A percentile compares a stretch with the other conserved stretches of the same genome.
These are phyloP conservation scores for Penicillium sp. DNA, from an alignment of 2,329 filamentous ascomycete species.

Conservation along the genomic window DNA sequence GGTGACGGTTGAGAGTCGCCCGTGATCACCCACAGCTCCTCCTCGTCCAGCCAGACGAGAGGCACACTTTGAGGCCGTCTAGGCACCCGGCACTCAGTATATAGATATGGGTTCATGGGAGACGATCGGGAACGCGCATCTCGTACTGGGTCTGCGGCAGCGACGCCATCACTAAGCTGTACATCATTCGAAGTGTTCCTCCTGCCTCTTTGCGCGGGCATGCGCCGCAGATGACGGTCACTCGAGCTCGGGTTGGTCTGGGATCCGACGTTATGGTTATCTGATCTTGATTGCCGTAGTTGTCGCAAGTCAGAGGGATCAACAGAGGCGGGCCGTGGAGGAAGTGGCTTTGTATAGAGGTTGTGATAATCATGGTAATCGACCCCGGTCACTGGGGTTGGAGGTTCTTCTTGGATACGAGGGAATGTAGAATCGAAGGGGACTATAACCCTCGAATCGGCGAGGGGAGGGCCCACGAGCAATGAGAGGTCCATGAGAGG, in stretches of 20 bases:
- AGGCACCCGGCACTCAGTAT: background rate
- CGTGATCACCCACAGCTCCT: constrained; percentile 32
- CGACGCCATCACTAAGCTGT: background rate
- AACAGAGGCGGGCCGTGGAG: constrained; percentile 14
- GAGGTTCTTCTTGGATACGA: constrained; percentile 8
- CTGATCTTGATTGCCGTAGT: background rate
- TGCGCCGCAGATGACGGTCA: background rate
- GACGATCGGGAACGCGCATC: background rate
- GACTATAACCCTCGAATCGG: constrained; percentile 22
- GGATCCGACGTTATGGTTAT: background rate
- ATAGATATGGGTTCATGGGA: background rate
- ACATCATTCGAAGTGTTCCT: background rate
- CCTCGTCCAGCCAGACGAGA: constrained; percentile 35
- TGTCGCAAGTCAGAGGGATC: constrained; percentile 6
- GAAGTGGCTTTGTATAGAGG: constrained; percentile 23
- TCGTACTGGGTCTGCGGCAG: background rate
- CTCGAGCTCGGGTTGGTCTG: background rate
- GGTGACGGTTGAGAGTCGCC: background rate
- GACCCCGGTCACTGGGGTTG: constrained; percentile 1
- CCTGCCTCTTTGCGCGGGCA: background rate
- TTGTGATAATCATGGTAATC: constrained; percentile 6
- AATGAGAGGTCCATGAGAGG: constrained; percentile 39
- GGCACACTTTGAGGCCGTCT: constrained; percentile 12
- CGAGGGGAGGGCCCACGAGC: constrained; percentile 38
- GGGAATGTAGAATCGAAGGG: background rate